phyloP scores from a whole-genome alignment of 1,284 basidiomycete species.

The Austroboletus olivaceoglutinosus region DNA sequence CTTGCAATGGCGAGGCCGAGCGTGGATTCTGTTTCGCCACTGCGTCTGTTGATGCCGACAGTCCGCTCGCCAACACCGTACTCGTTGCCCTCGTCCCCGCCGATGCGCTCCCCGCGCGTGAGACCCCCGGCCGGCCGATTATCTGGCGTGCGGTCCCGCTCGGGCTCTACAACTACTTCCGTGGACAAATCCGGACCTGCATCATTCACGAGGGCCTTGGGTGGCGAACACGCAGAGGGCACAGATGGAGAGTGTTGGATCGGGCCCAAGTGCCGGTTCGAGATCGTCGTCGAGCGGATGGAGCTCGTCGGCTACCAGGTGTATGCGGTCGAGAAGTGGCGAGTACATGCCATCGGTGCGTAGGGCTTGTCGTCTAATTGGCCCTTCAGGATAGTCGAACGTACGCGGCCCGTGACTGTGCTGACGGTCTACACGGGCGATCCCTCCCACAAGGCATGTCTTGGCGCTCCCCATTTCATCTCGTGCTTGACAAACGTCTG shows the following conservation, averaged over 20 bases:
- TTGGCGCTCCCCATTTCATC: neutral
- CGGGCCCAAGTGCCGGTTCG: conserved; percentile 39
- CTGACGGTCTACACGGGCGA: conserved; percentile 75
- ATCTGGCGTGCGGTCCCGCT: conserved; percentile 32
- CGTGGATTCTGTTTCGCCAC: neutral
- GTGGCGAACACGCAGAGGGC: conserved; percentile 13
- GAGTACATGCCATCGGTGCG: conserved; percentile 15
- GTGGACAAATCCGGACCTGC: conserved; percentile 15
- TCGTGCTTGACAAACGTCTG: conserved; percentile 15
- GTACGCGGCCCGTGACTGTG: conserved; percentile 55
- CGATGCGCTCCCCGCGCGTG: conserved; percentile 27
- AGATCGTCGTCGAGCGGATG: conserved; percentile 45
- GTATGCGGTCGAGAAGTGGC: conserved; percentile 84
- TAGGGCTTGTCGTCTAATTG: conserved; percentile 5
- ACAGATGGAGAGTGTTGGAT: conserved; percentile 39
- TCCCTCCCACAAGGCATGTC: conserved; percentile 55
- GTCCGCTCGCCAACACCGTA: conserved; percentile 24
- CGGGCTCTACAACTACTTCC: conserved; percentile 28
- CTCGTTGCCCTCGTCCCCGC: neutral
- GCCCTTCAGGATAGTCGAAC: conserved; percentile 59
- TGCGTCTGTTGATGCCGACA: conserved; percentile 31
- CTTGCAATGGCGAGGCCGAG: conserved; percentile 20
- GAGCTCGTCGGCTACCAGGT: conserved; percentile 65
- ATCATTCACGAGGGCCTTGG: conserved; percentile 4
- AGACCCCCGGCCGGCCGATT: conserved; percentile 24